Evolutionary conservation across 352 stramenopile genomes (phyloP), one percentile per base, ranked within the genome.

Genomic region (Globisporangium nodosum): DNA sequence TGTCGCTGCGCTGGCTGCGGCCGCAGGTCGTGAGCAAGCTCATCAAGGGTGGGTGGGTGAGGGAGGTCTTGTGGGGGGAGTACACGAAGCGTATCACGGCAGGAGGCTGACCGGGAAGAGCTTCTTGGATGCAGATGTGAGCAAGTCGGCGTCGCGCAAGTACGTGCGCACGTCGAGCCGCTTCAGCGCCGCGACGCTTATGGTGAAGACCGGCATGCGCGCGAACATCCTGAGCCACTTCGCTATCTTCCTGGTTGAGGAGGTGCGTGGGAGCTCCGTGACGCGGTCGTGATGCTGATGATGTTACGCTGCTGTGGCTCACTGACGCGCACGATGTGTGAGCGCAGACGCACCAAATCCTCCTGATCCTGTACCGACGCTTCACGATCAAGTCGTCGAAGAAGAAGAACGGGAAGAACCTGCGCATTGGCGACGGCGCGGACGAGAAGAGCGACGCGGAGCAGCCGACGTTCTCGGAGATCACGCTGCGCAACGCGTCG

Each of bases 221-320:
- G 76, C 76, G 49, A 89, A 85, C 54, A 60, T 92, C 30, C 65
- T 94, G 45, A 73, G 76, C 57, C 83, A 91, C 56, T 59, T 91
- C 35, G 84, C 84, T 12, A 88, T 92, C 63, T 94, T 94, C 68
- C 56, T 94, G 18, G 75, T 94, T 43, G 84, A 94, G 66, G 84
- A 94, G 76, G 81, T 91, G 46, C 15, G 65, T 69, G 6, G 6
- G 31, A 37, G 31, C 51, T 3, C 13, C 31, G n/a, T 51, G 39
- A 49, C 42, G 51, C 24, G 52, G 9, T 21, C 20, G 59, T 20
- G 37, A 13, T 42, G 37, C 8, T 42, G 21, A 24, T 24, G 21
- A 24, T 42, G 37, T 54, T 47, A 37, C 15, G 21, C 15, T 52
- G 18, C 7, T 40, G 31, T 37, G 31, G 9, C 31, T 1, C 31